Conservation (phyloP, 192 early-diverging fungal species). For the Coemansia furcata region DNA sequence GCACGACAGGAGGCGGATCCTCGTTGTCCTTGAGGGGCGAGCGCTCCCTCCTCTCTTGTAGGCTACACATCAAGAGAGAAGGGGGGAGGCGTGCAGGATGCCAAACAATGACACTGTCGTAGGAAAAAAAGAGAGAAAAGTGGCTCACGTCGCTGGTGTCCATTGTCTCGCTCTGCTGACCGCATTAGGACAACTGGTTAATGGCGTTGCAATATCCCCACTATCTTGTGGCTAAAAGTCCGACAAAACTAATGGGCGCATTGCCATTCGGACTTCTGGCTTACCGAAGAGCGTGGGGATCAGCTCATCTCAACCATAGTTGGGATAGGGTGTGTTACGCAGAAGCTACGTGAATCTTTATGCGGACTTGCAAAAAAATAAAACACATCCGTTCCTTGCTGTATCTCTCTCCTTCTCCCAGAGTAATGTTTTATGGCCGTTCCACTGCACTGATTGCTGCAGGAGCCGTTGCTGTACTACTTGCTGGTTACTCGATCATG, state of each 20-base stretch:
- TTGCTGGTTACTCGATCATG: slow-evolving; percentile 25
- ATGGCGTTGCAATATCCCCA: neutral
- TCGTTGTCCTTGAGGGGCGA: neutral
- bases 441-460: neutral
- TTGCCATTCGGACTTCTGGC: neutral
- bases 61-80: neutral
- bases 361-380: neutral
- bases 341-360: neutral
- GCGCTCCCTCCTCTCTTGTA: neutral
- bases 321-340: neutral
- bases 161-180: slow-evolving; percentile 1
- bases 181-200: neutral
- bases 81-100: neutral
- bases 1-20: neutral
- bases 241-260: neutral
- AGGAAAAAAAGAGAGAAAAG: neutral
- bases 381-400: neutral
- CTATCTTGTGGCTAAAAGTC: neutral
- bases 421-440: neutral
- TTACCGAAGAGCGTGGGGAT: neutral
- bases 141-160: neutral
- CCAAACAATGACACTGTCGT: neutral
- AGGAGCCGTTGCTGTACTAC: slow-evolving; percentile 6
- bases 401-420: neutral
- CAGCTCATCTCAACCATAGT: neutral